Evolutionary conservation across 1,139 yeast species (phyloP).

Genomic region (Suhomyces bokatorum): DNA sequence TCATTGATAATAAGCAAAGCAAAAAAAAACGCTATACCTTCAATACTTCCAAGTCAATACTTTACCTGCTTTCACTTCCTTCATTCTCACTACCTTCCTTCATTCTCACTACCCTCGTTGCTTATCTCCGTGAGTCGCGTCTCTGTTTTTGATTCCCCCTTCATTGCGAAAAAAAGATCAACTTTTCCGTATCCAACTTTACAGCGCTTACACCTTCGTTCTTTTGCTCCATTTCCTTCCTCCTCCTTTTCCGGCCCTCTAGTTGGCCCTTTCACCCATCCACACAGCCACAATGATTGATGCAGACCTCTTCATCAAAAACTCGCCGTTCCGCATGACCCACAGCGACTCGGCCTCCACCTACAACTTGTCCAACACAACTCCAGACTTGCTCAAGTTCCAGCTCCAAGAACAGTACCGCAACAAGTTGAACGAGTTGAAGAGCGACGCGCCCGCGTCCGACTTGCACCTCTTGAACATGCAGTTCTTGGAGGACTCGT

Average conservation of each 20-base stretch:
- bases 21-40: no score
- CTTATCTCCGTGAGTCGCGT: neutral
- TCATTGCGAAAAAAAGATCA: neutral
- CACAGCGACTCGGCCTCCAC: constrained; percentile 27
- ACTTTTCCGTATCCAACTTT: neutral
- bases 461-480: constrained; percentile 23
- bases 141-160: neutral
- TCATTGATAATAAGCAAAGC: no score
- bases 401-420: constrained; percentile 48
- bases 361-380: constrained; percentile 38
- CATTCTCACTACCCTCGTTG: neutral
- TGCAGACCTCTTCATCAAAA: constrained; percentile 34
- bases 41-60: no score
- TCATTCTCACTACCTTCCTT: neutral
- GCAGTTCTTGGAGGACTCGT: constrained; percentile 34
- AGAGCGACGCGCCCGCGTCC: constrained; percentile 14
- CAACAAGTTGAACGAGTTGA: constrained; percentile 27
- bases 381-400: constrained; percentile 46
- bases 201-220: neutral
- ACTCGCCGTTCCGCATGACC: constrained; percentile 40
- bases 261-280: neutral
- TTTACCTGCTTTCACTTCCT: no score
- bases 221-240: neutral
- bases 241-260: neutral
- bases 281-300: constrained; percentile 30